Evolutionary conservation across 768 basidiomycete genomes (phyloP).

Genomic region (Panellus pusillus): DNA sequence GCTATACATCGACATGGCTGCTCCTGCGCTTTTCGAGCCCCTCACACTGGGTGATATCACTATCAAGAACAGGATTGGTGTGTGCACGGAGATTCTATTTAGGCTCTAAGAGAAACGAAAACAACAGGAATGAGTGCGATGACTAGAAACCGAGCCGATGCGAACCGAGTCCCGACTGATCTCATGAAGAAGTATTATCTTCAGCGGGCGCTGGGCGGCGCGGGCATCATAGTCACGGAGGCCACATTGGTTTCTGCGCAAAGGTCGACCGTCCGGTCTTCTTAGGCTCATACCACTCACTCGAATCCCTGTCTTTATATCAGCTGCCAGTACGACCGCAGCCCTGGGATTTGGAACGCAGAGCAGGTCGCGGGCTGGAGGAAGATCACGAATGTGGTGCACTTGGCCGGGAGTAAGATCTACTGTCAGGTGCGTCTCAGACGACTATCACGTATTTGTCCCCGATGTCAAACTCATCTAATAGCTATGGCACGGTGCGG

Average conservation of each 20-base stretch:
- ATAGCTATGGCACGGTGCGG: conserved; percentile 42
- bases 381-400: conserved; percentile 46
- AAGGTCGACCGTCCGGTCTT: conserved; percentile 29
- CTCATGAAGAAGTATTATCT: conserved; percentile 41
- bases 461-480: neutral
- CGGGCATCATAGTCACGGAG: conserved; percentile 42
- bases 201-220: conserved; percentile 39
- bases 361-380: conserved; percentile 48
- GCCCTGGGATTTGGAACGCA: conserved; percentile 48
- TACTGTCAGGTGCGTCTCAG: conserved; percentile 42
- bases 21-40: conserved; percentile 28
- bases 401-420: conserved; percentile 43
- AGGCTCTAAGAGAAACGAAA: no score
- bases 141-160: conserved; percentile 40
- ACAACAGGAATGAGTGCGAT: conserved; percentile 35
- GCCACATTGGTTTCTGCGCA: conserved; percentile 41
- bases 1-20: neutral
- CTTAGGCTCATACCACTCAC: neutral
- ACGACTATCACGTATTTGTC: neutral
- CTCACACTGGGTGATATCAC: conserved; percentile 37
- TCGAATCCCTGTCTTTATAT: neutral
- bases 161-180: conserved; percentile 37
- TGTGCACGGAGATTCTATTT: neutral
- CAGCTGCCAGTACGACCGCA: conserved; percentile 45
- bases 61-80: conserved; percentile 37